Evolutionary conservation across 129 eudicot genomes (phyloP).

Genomic region (Chrysanthemum seticuspe): DNA sequence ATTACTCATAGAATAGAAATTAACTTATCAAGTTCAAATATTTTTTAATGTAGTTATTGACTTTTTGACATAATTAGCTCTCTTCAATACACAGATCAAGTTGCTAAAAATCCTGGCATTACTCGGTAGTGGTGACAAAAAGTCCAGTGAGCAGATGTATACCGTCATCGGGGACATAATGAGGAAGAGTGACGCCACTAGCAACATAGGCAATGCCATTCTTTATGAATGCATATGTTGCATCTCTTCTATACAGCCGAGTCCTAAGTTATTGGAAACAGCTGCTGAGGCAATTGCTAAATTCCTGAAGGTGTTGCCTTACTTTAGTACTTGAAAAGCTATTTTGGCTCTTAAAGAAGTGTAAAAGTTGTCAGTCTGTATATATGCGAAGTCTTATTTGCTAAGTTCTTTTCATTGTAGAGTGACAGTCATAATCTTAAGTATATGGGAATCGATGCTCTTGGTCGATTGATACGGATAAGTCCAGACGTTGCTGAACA

Average conservation of each 20-base stretch:
- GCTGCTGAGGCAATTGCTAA: conserved; percentile 94
- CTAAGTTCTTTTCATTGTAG: conserved; percentile 37
- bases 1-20: background rate
- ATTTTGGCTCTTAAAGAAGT: background rate
- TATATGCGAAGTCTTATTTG: conserved; percentile 13
- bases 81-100: conserved; percentile 64
- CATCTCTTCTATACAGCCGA: conserved; percentile 74
- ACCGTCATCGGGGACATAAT: conserved; percentile 90
- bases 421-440: conserved; percentile 94
- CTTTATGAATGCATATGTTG: conserved; percentile 96
- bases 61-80: conserved; percentile 4
- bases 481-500: conserved; percentile 98
- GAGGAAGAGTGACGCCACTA: conserved; percentile 80
- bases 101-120: conserved; percentile 77
- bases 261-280: conserved; percentile 81
- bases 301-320: conserved; percentile 67
- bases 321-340: background rate
- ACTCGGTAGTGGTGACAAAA: conserved; percentile 92
- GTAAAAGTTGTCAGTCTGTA: background rate
- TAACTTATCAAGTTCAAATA: background rate
- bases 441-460: conserved; percentile 97
- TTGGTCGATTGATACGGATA: conserved; percentile 85
- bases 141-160: conserved; percentile 92
- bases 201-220: conserved; percentile 94
- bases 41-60: background rate